A percentile compares a stretch with the other conserved stretches of the same genome.
These are phyloP conservation scores for Schizosaccharomyces lindneri DNA, from an alignment of 805 yeast species.

Conservation along the genomic window DNA sequence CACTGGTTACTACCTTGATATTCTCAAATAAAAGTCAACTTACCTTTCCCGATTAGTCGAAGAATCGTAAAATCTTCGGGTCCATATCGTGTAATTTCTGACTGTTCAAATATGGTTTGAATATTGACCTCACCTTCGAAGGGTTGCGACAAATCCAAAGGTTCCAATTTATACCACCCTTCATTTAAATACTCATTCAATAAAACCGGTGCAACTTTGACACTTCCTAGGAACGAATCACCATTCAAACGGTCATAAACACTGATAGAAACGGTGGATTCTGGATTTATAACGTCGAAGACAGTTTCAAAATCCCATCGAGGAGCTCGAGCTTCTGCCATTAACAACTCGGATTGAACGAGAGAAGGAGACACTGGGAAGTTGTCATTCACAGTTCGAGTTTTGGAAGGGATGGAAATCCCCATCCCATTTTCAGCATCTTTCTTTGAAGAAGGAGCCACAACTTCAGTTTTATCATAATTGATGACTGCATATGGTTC, in stretches of 20 bases:
- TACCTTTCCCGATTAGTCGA: constrained; percentile 52
- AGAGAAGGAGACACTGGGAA: background rate
- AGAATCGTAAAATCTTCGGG: constrained; percentile 88
- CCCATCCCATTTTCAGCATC: constrained; percentile 27
- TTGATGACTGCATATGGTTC: constrained; percentile 71
- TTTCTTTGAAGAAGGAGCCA: constrained; percentile 23
- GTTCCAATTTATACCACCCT: constrained; percentile 49
- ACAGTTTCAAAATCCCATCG: constrained; percentile 80
- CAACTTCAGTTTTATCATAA: constrained; percentile 74
- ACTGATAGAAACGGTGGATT: constrained; percentile 67
- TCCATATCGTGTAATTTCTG: constrained; percentile 55
- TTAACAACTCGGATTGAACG: background rate
- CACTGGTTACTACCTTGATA: background rate
- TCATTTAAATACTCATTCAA: constrained; percentile 21
- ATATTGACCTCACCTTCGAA: constrained; percentile 60
- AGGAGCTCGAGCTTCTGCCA: constrained; percentile 18
- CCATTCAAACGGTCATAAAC: constrained; percentile 65
- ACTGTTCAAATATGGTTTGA: constrained; percentile 43
- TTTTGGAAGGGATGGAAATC: constrained; percentile 5
- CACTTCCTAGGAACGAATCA: constrained; percentile 72
- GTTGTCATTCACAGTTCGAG: constrained; percentile 5
- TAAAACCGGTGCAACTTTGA: constrained; percentile 38
- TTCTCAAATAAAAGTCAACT: background rate
- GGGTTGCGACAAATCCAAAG: constrained; percentile 51
- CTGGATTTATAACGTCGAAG: constrained; percentile 63